Base-by-base conservation (phyloP, 305 asterid genomes). In the Fraxinus greggii region DNA sequence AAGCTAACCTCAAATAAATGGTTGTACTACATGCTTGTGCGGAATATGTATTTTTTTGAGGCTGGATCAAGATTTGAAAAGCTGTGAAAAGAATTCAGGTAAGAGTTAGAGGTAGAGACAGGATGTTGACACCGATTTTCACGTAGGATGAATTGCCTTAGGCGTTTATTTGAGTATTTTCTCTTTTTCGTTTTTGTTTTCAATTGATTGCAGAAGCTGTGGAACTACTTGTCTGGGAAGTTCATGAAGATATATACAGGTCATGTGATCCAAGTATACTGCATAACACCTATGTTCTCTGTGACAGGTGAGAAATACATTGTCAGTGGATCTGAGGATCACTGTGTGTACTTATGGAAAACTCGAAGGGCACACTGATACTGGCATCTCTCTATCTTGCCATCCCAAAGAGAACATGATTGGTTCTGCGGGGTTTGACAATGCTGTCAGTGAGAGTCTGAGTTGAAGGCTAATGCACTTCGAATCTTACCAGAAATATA, bases 261-360 rank as follows among this genome's bases (percentile, higher is more conserved):
- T 28, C 99, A 95, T 81, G 80, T 76, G 88, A 93, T 93, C 90
- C 89, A 84, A 79, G 86, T 65, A 21, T 95, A 90, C 79, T 95
- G 98, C 89, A 86, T 91, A 75, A 84, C 84, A 74, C 86, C 99
- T 1, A 92, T 95, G 1, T 95, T 95, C 82, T 92, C 97, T 0
- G 95, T 91, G 7, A 84, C 97, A 5, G 88, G 88, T 17, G 98
- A 87, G 88, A 95, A 90, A 91, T 93, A 90, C 86, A 88, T 92
- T 63, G 97, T 95, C 35, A 91, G 97, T 82, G 98, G 98, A 24
- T 95, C 98, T 0, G 98, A 93, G 83, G 98, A 95, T 86, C 88
- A 83, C 29, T 91, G 97, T 61, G 88, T 93, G 13, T 95, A 91
- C 87, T 51, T 95, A 61, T 95, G 98, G 98, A 88, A 91, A 90